Evolutionary conservation across 1,284 basidiomycete genomes (phyloP).

Genomic region (Rhodotorula mucilaginosa): DNA sequence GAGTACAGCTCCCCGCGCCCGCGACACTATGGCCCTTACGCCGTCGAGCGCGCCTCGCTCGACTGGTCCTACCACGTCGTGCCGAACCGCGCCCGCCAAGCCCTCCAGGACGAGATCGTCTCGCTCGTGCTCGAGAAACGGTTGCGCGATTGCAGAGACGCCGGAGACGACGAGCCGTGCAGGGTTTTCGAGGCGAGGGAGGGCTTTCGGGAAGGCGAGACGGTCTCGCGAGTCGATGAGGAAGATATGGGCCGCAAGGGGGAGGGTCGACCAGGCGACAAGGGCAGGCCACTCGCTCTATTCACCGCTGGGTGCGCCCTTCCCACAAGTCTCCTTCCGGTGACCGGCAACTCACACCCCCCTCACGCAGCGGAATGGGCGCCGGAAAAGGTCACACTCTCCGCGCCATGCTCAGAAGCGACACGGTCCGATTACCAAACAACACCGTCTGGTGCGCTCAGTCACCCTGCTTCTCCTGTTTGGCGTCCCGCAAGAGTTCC

Average conservation of each 20-base stretch:
- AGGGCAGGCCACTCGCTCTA: conserved; percentile 19
- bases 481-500: no score
- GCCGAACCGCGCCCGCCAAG: conserved; percentile 31
- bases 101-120: conserved; percentile 42
- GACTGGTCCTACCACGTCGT: conserved; percentile 43
- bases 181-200: conserved; percentile 6
- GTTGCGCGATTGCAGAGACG: conserved; percentile 23
- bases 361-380: conserved; percentile 40
- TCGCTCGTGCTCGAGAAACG: conserved; percentile 20
- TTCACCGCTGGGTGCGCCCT: conserved; percentile 33
- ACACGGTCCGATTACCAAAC: conserved; percentile 32
- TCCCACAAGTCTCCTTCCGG: no score
- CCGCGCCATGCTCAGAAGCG: conserved; percentile 30
- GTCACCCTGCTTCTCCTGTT: no score
- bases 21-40: conserved; percentile 27
- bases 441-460: conserved; percentile 42
- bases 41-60: conserved; percentile 20
- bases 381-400: conserved; percentile 44
- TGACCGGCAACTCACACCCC: no score
- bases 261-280: background rate
- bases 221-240: background rate
- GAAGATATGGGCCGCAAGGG: conserved; percentile 2
- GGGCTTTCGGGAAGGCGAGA: background rate
- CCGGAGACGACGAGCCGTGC: conserved; percentile 34
- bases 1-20: conserved; percentile 8